These are phyloP conservation scores for Dactylorhiza incarnata DNA, from an alignment of 106 monocot genomes.

Conservation along the genomic window DNA sequence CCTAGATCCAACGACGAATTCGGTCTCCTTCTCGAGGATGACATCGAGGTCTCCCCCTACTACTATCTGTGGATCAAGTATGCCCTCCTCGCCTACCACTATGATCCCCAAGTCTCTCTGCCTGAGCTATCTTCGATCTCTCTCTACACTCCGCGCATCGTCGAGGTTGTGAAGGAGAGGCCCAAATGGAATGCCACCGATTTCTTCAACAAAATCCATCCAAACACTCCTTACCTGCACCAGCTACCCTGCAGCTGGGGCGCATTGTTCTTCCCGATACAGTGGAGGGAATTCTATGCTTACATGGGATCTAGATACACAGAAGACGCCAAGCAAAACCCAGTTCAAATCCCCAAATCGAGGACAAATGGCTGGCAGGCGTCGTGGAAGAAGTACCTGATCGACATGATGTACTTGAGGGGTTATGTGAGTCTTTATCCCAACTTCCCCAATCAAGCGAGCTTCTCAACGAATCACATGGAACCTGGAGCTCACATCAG, in stretches of 20 bases:
- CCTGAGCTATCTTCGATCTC: slow-evolving; percentile 94
- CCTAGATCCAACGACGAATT: slow-evolving; percentile 78
- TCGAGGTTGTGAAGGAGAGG: slow-evolving; percentile 95
- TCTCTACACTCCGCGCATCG: slow-evolving; percentile 82
- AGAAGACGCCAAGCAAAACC: slow-evolving; percentile 77
- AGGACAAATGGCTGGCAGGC: slow-evolving; percentile 96
- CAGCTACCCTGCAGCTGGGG: slow-evolving; percentile 99
- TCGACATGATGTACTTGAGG: slow-evolving; percentile 94
- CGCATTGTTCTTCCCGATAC: slow-evolving; percentile 94
- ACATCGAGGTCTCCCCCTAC: slow-evolving; percentile 96
- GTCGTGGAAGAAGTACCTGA: slow-evolving; percentile 94
- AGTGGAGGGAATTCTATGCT: slow-evolving; percentile 98
- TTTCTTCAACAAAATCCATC: slow-evolving; percentile 80
- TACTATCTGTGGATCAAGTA: slow-evolving; percentile 98
- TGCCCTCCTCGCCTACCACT: slow-evolving; percentile 75
- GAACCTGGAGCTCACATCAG: slow-evolving; percentile 96
- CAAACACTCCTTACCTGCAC: slow-evolving; percentile 92
- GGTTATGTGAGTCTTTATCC: slow-evolving; percentile 94
- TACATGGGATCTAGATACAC: slow-evolving; percentile 85
- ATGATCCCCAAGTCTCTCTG: slow-evolving; percentile 74
- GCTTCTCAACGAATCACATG: slow-evolving; percentile 99
- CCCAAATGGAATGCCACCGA: slow-evolving; percentile 95
- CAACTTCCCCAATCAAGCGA: slow-evolving; percentile 83
- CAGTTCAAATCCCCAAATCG: slow-evolving; percentile 85
- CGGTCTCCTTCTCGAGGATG: slow-evolving; percentile 85